Conservation (phyloP, 306 rosid species). For the Cucumis sativus region Cucumber_9930_V3 NC_026660.2:12662501-12663000, state of each 20-base stretch:
- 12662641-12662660: background rate
- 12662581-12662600: background rate
- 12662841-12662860: background rate
- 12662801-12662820: background rate
- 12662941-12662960: background rate
- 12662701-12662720: background rate
- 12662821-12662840: background rate
- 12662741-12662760: background rate
- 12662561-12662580: background rate
- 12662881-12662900: background rate
- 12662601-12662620: background rate
- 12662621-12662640: background rate
- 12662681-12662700: background rate
- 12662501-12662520: slow-evolving; percentile 67
- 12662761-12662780: background rate
- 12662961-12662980: background rate
- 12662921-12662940: too few species aligned
- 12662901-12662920: background rate
- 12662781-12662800: background rate
- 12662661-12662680: background rate
- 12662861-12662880: background rate
- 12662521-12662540: background rate
- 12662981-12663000: background rate
- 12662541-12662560: background rate
- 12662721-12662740: background rate